Conservation (phyloP, 2,329 filamentous ascomycete genomes). For the Arthrinium puccinioides region DNA sequence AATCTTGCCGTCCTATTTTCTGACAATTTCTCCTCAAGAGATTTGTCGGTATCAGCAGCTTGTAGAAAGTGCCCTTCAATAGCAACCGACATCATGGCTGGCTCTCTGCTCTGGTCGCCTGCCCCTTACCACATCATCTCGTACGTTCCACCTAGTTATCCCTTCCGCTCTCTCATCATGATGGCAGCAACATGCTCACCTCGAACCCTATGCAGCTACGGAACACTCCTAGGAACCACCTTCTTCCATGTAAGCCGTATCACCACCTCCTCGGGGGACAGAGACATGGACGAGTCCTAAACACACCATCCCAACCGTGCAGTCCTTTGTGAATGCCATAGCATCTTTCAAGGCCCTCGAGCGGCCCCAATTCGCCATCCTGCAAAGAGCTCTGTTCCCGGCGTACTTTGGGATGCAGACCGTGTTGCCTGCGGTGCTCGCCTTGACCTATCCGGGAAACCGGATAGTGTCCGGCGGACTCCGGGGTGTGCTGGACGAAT, state of each 20-base stretch:
- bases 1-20: too few species aligned
- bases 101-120: constrained; percentile 53
- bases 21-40: too few species aligned
- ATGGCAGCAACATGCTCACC: background rate
- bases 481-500: constrained; percentile 48
- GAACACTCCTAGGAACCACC: constrained; percentile 77
- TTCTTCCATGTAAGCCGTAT: constrained; percentile 66
- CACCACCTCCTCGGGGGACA: background rate
- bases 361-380: constrained; percentile 69
- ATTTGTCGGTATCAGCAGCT: too few species aligned
- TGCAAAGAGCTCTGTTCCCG: constrained; percentile 78
- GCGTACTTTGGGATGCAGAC: constrained; percentile 86
- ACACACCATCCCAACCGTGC: constrained; percentile 2
- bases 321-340: constrained; percentile 71
- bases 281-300: background rate
- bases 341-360: constrained; percentile 71
- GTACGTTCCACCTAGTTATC: constrained; percentile 33
- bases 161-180: background rate
- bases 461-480: constrained; percentile 38
- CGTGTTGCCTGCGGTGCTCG: constrained; percentile 62
- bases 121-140: constrained; percentile 72
- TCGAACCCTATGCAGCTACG: constrained; percentile 54
- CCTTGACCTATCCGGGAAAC: constrained; percentile 72
- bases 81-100: background rate
- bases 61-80: too few species aligned